phyloP scores from a whole-genome alignment of 306 rosid genomes.

The Dryas drummondii region DNA sequence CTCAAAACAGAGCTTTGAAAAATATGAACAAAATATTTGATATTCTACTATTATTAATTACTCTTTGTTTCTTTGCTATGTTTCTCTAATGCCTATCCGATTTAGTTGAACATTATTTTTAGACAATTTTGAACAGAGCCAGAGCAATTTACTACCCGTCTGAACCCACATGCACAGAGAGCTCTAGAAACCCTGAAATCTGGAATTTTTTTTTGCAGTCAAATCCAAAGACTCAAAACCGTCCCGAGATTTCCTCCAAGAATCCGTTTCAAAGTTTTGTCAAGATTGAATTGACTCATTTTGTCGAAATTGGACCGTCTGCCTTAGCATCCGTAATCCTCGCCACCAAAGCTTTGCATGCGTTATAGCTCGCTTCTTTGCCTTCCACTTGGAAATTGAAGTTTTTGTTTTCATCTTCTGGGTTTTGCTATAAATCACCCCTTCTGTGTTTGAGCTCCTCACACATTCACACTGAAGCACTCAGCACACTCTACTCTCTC shows the following conservation, averaged over 20 bases:
- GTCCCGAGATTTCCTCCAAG: neutral
- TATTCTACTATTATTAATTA: too few species aligned
- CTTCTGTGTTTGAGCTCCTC: conserved; percentile 6
- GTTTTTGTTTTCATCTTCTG: conserved; percentile 15
- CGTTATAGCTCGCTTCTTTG: neutral
- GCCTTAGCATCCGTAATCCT: neutral
- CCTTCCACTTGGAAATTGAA: conserved; percentile 24
- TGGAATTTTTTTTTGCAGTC: too few species aligned
- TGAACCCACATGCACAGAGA: neutral
- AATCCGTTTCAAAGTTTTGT: neutral
- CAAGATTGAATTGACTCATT: neutral
- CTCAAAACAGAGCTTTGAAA: neutral
- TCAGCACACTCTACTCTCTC: too few species aligned
- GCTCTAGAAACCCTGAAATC: neutral
- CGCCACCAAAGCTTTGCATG: neutral
- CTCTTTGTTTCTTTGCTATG: too few species aligned
- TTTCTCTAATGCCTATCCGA: too few species aligned
- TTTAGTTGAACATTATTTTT: too few species aligned
- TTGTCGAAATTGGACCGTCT: neutral
- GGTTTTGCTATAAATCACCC: conserved; percentile 5
- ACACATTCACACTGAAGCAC: conserved; percentile 19
- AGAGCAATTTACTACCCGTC: neutral
- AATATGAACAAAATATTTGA: too few species aligned
- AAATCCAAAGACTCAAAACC: neutral
- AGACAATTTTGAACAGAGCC: too few species aligned